phyloP scores from a whole-genome alignment of 257 asterid genomes.

The Fraxinus cuspidata region DNA sequence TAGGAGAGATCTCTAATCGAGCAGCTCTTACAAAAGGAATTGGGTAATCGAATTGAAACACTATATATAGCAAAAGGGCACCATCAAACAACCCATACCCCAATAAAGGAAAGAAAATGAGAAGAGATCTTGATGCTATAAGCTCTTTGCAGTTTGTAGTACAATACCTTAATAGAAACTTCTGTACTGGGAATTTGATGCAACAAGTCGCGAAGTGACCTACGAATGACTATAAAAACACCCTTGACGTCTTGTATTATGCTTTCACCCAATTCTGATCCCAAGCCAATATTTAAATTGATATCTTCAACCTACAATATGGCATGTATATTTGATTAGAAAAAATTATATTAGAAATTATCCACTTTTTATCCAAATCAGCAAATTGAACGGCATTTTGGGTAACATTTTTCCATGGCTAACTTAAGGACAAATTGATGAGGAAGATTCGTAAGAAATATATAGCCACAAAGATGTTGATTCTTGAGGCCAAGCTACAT shows the following conservation, averaged over 20 bases:
- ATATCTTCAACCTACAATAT: constrained; percentile 84
- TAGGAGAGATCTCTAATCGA: constrained; percentile 13
- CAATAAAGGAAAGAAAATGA: neutral
- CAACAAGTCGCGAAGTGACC: constrained; percentile 85
- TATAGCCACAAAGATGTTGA: constrained; percentile 1
- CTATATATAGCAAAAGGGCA: neutral
- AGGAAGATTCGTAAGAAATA: constrained; percentile 10
- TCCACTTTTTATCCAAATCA: neutral
- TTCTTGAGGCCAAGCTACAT: constrained; percentile 12
- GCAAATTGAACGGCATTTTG: neutral
- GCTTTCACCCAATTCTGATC: constrained; percentile 83
- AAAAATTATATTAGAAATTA: constrained; percentile 8
- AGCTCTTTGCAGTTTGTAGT: constrained; percentile 15
- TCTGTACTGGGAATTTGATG: constrained; percentile 79
- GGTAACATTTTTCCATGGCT: constrained; percentile 12
- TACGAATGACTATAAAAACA: constrained; percentile 63
- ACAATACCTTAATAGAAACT: constrained; percentile 71
- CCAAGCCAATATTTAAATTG: constrained; percentile 87
- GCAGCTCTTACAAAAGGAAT: constrained; percentile 7
- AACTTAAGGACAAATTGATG: neutral
- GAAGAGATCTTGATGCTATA: constrained; percentile 8
- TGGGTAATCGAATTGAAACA: constrained; percentile 3
- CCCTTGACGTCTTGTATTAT: constrained; percentile 88
- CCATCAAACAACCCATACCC: neutral
- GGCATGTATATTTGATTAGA: constrained; percentile 10